These are phyloP conservation scores for Syzygium oleosum DNA, from an alignment of 345 rosid genomes.

Conservation along the genomic window DNA sequence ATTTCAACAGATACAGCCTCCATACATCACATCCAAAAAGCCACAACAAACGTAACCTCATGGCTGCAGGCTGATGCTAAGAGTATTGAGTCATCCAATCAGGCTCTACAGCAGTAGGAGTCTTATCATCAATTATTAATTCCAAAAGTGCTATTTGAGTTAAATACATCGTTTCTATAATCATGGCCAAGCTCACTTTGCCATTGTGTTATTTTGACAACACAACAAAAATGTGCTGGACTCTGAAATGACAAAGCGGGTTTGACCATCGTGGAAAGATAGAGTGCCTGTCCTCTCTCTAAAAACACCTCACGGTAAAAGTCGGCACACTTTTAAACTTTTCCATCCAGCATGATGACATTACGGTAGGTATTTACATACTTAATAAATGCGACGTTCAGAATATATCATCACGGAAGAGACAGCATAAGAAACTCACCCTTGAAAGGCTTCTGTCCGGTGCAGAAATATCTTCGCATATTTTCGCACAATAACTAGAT, in stretches of 20 bases:
- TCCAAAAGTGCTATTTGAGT: not conserved
- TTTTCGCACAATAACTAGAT: slow-evolving; percentile 20
- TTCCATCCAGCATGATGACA: not conserved
- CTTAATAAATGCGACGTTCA: not conserved
- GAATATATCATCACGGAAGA: not conserved
- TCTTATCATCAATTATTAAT: not conserved
- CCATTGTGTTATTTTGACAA: not conserved
- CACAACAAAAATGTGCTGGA: not conserved
- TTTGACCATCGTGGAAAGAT: not conserved
- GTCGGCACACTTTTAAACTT: not conserved
- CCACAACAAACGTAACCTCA: not conserved
- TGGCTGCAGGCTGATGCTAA: not conserved
- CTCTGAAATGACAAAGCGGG: not conserved
- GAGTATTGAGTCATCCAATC: not conserved
- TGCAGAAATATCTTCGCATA: slow-evolving; percentile 10
- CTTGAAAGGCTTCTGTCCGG: slow-evolving; percentile 7
- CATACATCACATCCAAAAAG: not conserved
- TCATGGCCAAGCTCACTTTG: not conserved
- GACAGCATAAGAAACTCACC: slow-evolving; percentile 32
- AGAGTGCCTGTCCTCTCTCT: not conserved
- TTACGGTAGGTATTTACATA: not conserved
- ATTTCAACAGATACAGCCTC: not conserved
- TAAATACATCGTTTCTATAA: not conserved
- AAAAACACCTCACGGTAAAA: not conserved
- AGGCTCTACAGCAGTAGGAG: not conserved